These are phyloP conservation scores for Aspergillus coremiiformis DNA, from an alignment of 495 filamentous ascomycete genomes.

Conservation along the genomic window DNA sequence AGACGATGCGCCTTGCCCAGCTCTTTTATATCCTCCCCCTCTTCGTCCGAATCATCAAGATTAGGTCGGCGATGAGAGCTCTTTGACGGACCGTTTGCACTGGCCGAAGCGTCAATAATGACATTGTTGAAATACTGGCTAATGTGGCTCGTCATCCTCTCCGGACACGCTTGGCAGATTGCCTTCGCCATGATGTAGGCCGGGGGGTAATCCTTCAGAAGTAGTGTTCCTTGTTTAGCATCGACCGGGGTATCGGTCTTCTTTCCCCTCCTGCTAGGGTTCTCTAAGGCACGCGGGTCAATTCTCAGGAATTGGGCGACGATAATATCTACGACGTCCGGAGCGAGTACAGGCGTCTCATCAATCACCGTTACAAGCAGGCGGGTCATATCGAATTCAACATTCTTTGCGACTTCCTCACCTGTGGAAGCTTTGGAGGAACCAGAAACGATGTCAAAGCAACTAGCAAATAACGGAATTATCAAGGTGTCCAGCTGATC, in stretches of 20 bases:
- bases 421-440: slow-evolving; percentile 64
- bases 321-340: slow-evolving; percentile 84
- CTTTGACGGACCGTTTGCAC: slow-evolving; percentile 37
- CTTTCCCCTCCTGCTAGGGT: slow-evolving; percentile 44
- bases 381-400: slow-evolving; percentile 85
- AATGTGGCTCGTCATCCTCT: slow-evolving; percentile 88
- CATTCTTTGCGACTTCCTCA: slow-evolving; percentile 78
- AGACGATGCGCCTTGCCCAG: slow-evolving; percentile 82
- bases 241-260: slow-evolving; percentile 53
- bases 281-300: slow-evolving; percentile 52
- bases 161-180: slow-evolving; percentile 82
- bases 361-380: slow-evolving; percentile 81
- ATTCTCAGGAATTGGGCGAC: slow-evolving; percentile 91
- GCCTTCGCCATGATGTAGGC: slow-evolving; percentile 95
- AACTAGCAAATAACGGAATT: slow-evolving; percentile 69
- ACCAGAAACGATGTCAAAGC: slow-evolving; percentile 88
- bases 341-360: slow-evolving; percentile 70
- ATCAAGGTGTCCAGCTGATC: slow-evolving; percentile 69
- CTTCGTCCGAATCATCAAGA: slow-evolving; percentile 68
- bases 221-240: slow-evolving; percentile 69
- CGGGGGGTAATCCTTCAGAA: slow-evolving; percentile 76
- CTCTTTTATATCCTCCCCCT: slow-evolving; percentile 80
- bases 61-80: slow-evolving; percentile 38
- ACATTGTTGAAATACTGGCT: slow-evolving; percentile 97
- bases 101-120: slow-evolving; percentile 72